Evolutionary conservation across 495 filamentous ascomycete species (phyloP).

Genomic region (Penicillium cosmopolitanum): DNA sequence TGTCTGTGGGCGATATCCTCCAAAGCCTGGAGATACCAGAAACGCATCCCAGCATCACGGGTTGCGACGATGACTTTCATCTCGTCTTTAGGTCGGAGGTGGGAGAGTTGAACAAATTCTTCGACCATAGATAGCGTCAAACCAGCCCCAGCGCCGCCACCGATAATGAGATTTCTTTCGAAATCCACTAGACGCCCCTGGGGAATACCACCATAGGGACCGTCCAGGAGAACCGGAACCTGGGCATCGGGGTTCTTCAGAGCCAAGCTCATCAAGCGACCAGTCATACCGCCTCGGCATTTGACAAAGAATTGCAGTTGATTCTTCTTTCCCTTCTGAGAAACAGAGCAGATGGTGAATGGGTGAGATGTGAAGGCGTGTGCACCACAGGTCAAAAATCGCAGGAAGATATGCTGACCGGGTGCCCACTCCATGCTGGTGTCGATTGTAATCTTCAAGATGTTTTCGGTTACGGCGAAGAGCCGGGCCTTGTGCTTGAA

Average conservation of each 20-base stretch:
- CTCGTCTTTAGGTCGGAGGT: constrained; percentile 1
- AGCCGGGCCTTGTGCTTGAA: constrained; percentile 45
- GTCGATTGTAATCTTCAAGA: constrained; percentile 45
- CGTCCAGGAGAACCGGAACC: constrained; percentile 42
- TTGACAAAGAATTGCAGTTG: constrained; percentile 36
- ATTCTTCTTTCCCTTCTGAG: constrained; percentile 21
- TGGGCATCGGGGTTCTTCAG: constrained; percentile 27
- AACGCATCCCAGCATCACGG: constrained; percentile 27
- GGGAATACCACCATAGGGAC: constrained; percentile 47
- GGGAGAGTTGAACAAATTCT: constrained; percentile 23
- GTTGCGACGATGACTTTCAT: constrained; percentile 33
- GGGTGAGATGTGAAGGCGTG: constrained; percentile 44
- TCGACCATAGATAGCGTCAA: constrained; percentile 47
- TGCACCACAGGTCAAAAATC: constrained; percentile 38
- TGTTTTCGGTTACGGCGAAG: constrained; percentile 35
- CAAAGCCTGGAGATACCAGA: constrained; percentile 30
- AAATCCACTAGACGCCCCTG: constrained; percentile 21
- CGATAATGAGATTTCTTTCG: constrained; percentile 44
- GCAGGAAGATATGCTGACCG: constrained; percentile 50
- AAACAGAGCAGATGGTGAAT: constrained; percentile 49
- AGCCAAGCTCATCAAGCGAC: constrained; percentile 32
- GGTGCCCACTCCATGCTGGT: constrained; percentile 42
- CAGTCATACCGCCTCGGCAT: constrained; percentile 38
- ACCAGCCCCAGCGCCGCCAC: constrained; percentile 53
- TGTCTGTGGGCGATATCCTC: constrained; percentile 25